Conservation (phyloP, 495 filamentous ascomycete species). For the Hypomontagnella submonticulosa region DNA sequence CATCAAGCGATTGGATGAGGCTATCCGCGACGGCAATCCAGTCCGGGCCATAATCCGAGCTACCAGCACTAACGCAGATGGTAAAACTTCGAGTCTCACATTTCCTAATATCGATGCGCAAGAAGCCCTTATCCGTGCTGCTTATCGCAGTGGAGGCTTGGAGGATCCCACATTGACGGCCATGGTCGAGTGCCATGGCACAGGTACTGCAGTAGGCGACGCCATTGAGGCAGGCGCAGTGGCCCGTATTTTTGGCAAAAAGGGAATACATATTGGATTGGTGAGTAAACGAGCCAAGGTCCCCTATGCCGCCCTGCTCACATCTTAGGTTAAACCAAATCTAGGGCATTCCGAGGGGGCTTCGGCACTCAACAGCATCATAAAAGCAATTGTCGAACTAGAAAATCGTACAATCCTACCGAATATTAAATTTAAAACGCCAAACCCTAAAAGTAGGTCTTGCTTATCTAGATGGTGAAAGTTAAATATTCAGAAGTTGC, state of each 20-base stretch:
- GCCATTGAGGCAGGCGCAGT: constrained; percentile 63
- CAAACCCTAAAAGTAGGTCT: constrained; percentile 51
- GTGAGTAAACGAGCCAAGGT: too few relatives aligned
- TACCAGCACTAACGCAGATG: constrained; percentile 62
- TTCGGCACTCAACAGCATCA: constrained; percentile 55
- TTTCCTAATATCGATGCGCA: constrained; percentile 63
- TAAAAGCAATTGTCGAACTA: constrained; percentile 61
- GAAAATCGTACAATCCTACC: constrained; percentile 60
- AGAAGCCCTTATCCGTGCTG: constrained; percentile 57
- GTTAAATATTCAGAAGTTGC: too few relatives aligned
- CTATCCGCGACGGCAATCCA: constrained; percentile 54
- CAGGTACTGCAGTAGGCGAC: constrained; percentile 62
- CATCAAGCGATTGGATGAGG: constrained; percentile 63
- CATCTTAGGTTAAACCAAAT: constrained; percentile 49
- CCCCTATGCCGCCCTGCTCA: too few relatives aligned
- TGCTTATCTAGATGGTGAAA: too few relatives aligned
- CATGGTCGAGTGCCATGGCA: constrained; percentile 62
- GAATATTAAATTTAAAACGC: constrained; percentile 50
- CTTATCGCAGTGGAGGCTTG: constrained; percentile 60
- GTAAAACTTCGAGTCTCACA: constrained; percentile 59
- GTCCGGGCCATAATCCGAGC: constrained; percentile 67
- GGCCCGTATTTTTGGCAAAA: constrained; percentile 51
- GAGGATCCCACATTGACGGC: constrained; percentile 46
- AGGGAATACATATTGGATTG: constrained; percentile 45
- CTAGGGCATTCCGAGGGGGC: constrained; percentile 55